Conservation (phyloP, 2,329 filamentous ascomycete species). For the Xylariaceae sp. region DNA sequence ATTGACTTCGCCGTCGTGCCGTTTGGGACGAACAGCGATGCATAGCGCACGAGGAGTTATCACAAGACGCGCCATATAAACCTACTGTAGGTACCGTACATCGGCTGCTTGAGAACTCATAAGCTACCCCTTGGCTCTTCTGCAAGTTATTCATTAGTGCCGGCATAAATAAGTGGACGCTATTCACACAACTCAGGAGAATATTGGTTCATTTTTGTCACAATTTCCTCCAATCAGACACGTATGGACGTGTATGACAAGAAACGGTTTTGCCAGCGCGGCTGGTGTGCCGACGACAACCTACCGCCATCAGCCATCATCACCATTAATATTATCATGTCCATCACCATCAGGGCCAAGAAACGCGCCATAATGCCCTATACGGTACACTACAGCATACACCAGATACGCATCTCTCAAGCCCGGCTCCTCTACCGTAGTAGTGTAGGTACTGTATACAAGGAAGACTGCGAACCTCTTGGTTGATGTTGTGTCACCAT, state of each 20-base stretch:
- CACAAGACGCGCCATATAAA: slow-evolving; percentile 3
- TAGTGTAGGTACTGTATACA: too few species aligned
- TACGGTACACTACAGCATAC: slow-evolving; percentile 15
- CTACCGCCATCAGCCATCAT: slow-evolving; percentile 7
- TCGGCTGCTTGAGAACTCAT: slow-evolving; percentile 34
- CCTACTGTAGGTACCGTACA: slow-evolving; percentile 20
- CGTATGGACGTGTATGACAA: slow-evolving; percentile 18
- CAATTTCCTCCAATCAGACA: slow-evolving; percentile 38
- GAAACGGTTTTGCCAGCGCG: slow-evolving; percentile 31
- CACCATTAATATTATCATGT: not conserved
- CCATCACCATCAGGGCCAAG: slow-evolving; percentile 9
- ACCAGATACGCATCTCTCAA: slow-evolving; percentile 13
- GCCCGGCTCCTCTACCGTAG: slow-evolving; percentile 16
- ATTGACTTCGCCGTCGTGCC: slow-evolving; percentile 1
- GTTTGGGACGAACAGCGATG: slow-evolving; percentile 20
- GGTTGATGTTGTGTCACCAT: slow-evolving; percentile 39
- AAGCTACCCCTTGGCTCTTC: slow-evolving; percentile 31
- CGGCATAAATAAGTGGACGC: slow-evolving; percentile 36
- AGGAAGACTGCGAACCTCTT: slow-evolving; percentile 29
- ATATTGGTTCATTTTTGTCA: slow-evolving; percentile 38
- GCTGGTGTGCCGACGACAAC: slow-evolving; percentile 38
- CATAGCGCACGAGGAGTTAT: slow-evolving; percentile 6
- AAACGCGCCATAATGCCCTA: slow-evolving; percentile 18
- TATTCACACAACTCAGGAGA: slow-evolving; percentile 26
- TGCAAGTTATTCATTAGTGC: slow-evolving; percentile 37